Evolutionary conservation across 2,329 filamentous ascomycete genomes (phyloP), one percentile per base, ranked within the genome.

Genomic region (Leptographium radiaticola): DNA sequence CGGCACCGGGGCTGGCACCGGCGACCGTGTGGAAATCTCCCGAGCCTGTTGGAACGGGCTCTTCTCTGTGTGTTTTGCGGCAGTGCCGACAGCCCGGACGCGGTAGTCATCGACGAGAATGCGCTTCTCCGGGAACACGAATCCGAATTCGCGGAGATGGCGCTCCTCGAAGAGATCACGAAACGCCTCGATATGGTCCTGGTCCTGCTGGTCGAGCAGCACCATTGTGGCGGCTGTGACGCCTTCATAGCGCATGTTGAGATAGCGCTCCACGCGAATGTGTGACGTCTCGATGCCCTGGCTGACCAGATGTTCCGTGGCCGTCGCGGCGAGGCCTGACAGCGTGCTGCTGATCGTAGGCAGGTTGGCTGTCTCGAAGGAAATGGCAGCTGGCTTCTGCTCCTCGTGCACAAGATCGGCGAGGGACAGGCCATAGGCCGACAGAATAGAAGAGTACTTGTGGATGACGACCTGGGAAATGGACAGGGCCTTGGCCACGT

Each of bases 231-330:
- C 87, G 6, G 88, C 93, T 64, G 95, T 89, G 0, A 89, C 95
- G 9, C 89, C 89, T 33, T 87, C 79, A 63, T 95, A 95, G 55
- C 89, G 76, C 83, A 96, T 89, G 65, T 96, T 95, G 54, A 96
- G 78, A 63, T 95, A 96, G 63, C 94, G 86, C 66, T 95, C 89
- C 61, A 90, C 94, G 0, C 83, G 75, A 20, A 95, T 31, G 18
- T 50, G 83, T 57, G 79, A 66, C 31, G 76, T 68, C 0, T 82
- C 80, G 7, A 88, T 68, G 56, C 86, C 77, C 3, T 82, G 67
- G 44, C 82, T 80, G 11, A 76, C 68, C 8, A 83, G 73, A 0
- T 79, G 77, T 1, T 77, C 74, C 13, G 15, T 38, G 38, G 43
- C 16, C 18, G 20, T n/a, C 13, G 16, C 36, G 12, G 18, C 7